phyloP scores from a whole-genome alignment of 2,329 filamentous ascomycete species.

The Fusarium agapanthi region DNA sequence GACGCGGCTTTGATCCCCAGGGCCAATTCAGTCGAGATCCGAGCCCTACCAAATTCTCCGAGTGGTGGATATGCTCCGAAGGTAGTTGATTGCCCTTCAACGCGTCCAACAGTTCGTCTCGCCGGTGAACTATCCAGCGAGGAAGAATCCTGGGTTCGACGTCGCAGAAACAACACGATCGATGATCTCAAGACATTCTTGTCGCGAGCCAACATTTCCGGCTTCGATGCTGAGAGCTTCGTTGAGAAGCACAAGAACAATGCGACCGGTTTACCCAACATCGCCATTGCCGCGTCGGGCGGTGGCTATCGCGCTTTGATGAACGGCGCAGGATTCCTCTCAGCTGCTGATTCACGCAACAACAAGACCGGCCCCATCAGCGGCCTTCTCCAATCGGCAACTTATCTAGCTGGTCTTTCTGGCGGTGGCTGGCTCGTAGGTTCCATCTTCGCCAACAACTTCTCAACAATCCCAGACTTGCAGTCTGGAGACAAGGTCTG shows the following conservation, averaged over 20 bases:
- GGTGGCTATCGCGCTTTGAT: slow-evolving; percentile 87
- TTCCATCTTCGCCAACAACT: slow-evolving; percentile 85
- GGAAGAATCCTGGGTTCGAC: slow-evolving; percentile 78
- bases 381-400: slow-evolving; percentile 81
- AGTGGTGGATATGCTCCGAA: slow-evolving; percentile 69
- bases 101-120: slow-evolving; percentile 75
- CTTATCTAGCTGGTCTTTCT: slow-evolving; percentile 82
- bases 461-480: slow-evolving; percentile 61
- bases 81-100: slow-evolving; percentile 72
- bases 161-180: slow-evolving; percentile 76
- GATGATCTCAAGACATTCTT: slow-evolving; percentile 78
- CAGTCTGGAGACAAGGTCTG: slow-evolving; percentile 50
- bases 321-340: slow-evolving; percentile 81
- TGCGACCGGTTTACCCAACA: slow-evolving; percentile 56
- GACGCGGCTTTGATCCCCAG: background rate
- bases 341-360: slow-evolving; percentile 76
- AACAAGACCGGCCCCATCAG: slow-evolving; percentile 72
- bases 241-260: slow-evolving; percentile 55
- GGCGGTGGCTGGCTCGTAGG: slow-evolving; percentile 87
- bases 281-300: slow-evolving; percentile 83
- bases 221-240: slow-evolving; percentile 78
- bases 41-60: slow-evolving; percentile 15
- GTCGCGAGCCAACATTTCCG: slow-evolving; percentile 73
- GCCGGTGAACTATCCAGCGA: slow-evolving; percentile 66
- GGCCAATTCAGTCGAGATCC: background rate